Conservation (phyloP, 805 yeast species). For the Spathaspora girioi region DNA sequence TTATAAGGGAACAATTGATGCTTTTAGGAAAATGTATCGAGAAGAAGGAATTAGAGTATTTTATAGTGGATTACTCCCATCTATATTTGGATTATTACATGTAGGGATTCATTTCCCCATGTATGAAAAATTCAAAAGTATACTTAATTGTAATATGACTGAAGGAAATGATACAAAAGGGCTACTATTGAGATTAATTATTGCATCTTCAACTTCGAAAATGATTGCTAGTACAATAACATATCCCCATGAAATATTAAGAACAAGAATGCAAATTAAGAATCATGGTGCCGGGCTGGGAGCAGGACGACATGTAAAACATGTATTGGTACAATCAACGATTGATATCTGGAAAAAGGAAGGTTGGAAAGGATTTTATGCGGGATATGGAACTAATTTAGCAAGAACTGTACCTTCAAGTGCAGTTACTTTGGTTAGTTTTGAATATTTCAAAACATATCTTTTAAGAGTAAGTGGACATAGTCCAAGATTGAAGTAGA, state of each 20-base stretch:
- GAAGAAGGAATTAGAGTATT: constrained; percentile 80
- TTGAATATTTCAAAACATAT: constrained; percentile 70
- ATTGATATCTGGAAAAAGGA: constrained; percentile 53
- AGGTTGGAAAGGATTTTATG: constrained; percentile 80
- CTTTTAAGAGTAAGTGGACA: constrained; percentile 35
- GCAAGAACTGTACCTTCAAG: constrained; percentile 91
- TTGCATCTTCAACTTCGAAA: constrained; percentile 77
- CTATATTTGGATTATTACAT: constrained; percentile 84
- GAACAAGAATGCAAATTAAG: constrained; percentile 82
- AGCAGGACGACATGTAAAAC: constrained; percentile 2
- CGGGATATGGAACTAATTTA: constrained; percentile 83
- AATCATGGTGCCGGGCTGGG: constrained; percentile 8
- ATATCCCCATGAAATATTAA: constrained; percentile 91
- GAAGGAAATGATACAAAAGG: constrained; percentile 6
- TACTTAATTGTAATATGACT: constrained; percentile 29
- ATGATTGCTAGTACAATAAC: constrained; percentile 86
- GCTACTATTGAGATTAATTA: constrained; percentile 28
- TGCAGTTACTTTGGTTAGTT: constrained; percentile 92
- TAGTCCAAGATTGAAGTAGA: neutral
- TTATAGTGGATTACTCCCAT: constrained; percentile 87
- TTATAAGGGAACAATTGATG: constrained; percentile 80
- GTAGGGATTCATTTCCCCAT: constrained; percentile 96
- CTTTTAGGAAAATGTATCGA: constrained; percentile 71
- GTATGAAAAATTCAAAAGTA: constrained; percentile 74
- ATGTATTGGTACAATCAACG: constrained; percentile 27